Base-by-base conservation (phyloP, 2,329 filamentous ascomycete species). In the Monosporascus sp. region DNA sequence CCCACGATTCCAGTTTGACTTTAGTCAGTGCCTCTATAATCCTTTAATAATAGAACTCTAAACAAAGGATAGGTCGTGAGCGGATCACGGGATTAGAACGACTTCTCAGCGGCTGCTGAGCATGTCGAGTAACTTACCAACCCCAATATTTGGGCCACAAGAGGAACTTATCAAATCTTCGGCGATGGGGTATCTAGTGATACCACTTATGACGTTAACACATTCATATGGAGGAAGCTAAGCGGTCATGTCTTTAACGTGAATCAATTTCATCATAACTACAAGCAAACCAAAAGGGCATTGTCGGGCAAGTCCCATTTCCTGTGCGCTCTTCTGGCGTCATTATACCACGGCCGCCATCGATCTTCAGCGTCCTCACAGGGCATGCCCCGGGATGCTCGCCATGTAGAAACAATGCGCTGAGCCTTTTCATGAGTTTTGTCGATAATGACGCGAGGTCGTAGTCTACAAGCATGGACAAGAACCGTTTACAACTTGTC, bases 401-500 rank as follows among this genome's bases (percentile, higher is more conserved):
- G 57, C 51, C 55, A 62, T 50, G 52, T 53, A 55, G 53, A 57
- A 55, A 50, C 41, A 52, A 56, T 59, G 57, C 58, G 62, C 65
- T 62, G 64, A 68, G 60, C 68, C 69, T 68, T 68, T 71, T 72
- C 70, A 72, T 72, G 61, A 68, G 62, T 60, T 63, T 69, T 67
- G 70, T 69, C 68, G 70, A 67, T 61, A 66, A 65, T 65, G 72
- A 70, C 74, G 73, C 69, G 65, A 70, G 67, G 68, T 68, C 65
- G 67, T 69, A 70, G 70, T 77, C 71, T 72, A 73, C 76, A 68
- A 70, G 68, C 68, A 68, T 66, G 65, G 67, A 65, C 63, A 67
- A 65, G 70, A 72, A 65, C 66, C 68, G 69, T 74, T 83, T 96
- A 97, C 81, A 97, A 86, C 88, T 97, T 97, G 87, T 97, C 91